These are phyloP conservation scores for Berberis vulgaris DNA, from an alignment of 164 flowering plant genomes.

Conservation along the genomic window DNA sequence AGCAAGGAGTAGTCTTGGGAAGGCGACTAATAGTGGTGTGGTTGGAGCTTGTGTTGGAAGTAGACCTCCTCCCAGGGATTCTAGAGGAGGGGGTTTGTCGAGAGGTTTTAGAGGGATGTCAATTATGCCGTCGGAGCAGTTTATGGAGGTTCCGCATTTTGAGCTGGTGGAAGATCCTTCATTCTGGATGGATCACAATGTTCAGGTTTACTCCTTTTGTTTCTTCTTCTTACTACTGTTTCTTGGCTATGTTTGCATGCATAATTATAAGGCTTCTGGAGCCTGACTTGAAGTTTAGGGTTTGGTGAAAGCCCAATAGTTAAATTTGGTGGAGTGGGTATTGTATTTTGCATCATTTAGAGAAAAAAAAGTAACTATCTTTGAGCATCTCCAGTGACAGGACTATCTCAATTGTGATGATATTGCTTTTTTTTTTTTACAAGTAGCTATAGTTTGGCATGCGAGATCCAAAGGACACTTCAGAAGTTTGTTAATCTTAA, in stretches of 20 bases:
- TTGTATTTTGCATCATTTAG: background rate
- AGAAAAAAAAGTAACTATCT: background rate
- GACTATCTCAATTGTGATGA: no score
- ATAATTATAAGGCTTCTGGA: background rate
- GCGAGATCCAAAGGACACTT: no score
- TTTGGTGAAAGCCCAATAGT: background rate
- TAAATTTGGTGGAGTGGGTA: background rate
- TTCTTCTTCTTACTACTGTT: background rate
- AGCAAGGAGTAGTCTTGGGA: slow-evolving; percentile 25
- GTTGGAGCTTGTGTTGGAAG: slow-evolving; percentile 17
- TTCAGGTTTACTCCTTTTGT: slow-evolving; percentile 46
- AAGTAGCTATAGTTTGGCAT: no score
- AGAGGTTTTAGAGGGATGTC: slow-evolving; percentile 31
- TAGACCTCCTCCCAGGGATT: slow-evolving; percentile 22
- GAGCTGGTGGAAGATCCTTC: slow-evolving; percentile 61
- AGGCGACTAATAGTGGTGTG: slow-evolving; percentile 21
- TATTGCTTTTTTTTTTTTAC: no score
- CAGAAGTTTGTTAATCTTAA: no score
- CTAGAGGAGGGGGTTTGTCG: slow-evolving; percentile 27
- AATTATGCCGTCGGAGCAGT: slow-evolving; percentile 10
- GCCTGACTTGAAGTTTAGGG: background rate
- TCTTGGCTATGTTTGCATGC: background rate
- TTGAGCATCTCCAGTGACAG: background rate
- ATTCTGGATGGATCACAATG: slow-evolving; percentile 82
- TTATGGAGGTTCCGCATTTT: slow-evolving; percentile 39